Evolutionary conservation across 768 basidiomycete genomes (phyloP).

Genomic region (Serendipita sp.): DNA sequence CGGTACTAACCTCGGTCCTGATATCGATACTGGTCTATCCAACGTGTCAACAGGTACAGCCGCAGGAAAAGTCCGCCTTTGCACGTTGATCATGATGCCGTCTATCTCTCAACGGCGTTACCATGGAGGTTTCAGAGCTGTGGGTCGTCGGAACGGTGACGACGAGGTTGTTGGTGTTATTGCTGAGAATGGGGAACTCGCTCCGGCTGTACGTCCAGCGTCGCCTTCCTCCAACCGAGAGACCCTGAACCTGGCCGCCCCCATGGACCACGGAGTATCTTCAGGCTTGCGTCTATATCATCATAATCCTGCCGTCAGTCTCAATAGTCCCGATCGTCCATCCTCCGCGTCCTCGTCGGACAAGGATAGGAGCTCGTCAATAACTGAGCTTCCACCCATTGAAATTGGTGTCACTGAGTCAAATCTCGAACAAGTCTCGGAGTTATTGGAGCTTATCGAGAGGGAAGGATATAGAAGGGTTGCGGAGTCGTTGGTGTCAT

Average conservation of each 20-base stretch:
- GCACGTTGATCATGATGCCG: background rate
- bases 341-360: too few species aligned
- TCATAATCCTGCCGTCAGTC: background rate
- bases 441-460: background rate
- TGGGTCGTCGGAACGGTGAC: background rate
- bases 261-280: background rate
- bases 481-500: background rate
- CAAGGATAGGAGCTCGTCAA: too few species aligned
- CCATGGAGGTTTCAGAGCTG: background rate
- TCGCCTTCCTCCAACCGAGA: background rate
- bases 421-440: conserved; percentile 1
- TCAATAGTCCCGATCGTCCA: too few species aligned
- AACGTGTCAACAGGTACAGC: background rate
- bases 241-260: background rate
- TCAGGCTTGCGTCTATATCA: background rate
- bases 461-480: background rate
- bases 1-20: background rate
- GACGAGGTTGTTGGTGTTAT: background rate
- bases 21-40: background rate
- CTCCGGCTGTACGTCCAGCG: background rate
- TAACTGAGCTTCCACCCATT: background rate
- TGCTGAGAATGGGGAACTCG: background rate
- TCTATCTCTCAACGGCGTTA: background rate
- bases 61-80: background rate
- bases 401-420: background rate